Evolutionary conservation across 352 stramenopile species (phyloP), one percentile per base, ranked within the genome.

Genomic region (Aphanomyces astaci): DNA sequence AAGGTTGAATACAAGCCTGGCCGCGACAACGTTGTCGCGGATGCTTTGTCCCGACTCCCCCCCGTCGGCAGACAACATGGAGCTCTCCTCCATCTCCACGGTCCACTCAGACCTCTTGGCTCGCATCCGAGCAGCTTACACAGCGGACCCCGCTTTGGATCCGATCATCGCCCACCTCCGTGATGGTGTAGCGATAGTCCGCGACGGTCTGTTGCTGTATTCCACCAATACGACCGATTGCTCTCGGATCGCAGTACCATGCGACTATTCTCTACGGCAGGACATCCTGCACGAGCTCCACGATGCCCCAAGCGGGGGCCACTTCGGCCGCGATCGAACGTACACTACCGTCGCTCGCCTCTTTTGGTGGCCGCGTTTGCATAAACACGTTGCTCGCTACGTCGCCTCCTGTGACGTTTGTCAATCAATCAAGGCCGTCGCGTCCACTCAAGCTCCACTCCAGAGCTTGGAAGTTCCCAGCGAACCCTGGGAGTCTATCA

Each of bases 301-400:
- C 28, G 60, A 73, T 27, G 11, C 53, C 0, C 40, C 73, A 0
- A 70, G 22, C 10, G 63, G 54, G 3, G 64, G 64, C 17, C 75
- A 78, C 25, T 49, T 76, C 0, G 67, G 59, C 45, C 60, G 71
- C 40, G 71, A 77, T 60, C 78, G 78, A 40, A 75, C 71, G 4
- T 78, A 66, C 48, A 5, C 46, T 7, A 24, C 56, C 0, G 51
- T 80, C 0, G 66, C 62, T 1, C 67, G 68, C n/a, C 0, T 72
- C 40, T 73, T 66, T 57, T 72, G 71, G 45, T 74, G 55, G 71
- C 25, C 75, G 0, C 67, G 78, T 39, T 63, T 73, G 71, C 77
- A 76, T 30, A 76, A 77, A 15, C 9, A 31, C n/a, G 59, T 13
- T 53, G 27, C 15, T 17, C 40, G 49, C 9, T 59, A 60, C 1